Percentiles rank a stretch among this genome's conserved stretches.
These are phyloP conservation scores for Globisporangium nodosum DNA, from an alignment of 352 stramenopile species.

Conservation along the genomic window DNA sequence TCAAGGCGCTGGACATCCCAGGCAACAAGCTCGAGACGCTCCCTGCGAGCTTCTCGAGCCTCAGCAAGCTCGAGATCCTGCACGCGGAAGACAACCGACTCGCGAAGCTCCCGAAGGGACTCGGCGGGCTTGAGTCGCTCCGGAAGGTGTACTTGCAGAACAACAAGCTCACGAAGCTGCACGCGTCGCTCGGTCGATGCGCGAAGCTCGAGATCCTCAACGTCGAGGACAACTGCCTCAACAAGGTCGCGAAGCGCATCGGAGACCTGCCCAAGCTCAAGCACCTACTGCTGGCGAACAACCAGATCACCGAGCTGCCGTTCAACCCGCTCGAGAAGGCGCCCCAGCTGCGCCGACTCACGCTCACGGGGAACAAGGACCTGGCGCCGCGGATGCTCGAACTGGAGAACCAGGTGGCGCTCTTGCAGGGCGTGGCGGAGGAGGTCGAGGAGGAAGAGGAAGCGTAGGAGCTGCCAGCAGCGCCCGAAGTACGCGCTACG, in stretches of 20 bases:
- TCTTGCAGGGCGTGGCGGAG: conserved; percentile 41
- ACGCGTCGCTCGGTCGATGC: conserved; percentile 72
- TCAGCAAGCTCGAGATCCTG: conserved; percentile 73
- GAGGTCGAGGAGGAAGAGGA: conserved; percentile 44
- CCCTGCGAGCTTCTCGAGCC: conserved; percentile 58
- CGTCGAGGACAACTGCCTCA: conserved; percentile 75
- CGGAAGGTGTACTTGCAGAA: conserved; percentile 83
- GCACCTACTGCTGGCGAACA: conserved; percentile 82
- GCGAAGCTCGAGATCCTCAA: conserved; percentile 79
- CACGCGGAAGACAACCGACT: conserved; percentile 77
- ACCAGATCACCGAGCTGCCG: conserved; percentile 70
- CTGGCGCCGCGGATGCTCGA: conserved; percentile 48
- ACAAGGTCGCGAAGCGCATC: conserved; percentile 82
- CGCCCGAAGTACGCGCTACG: not conserved
- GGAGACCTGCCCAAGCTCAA: conserved; percentile 70
- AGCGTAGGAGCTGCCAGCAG: conserved; percentile 4
- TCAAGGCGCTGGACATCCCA: conserved; percentile 71
- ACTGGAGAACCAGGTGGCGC: conserved; percentile 56
- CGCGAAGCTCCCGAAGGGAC: conserved; percentile 66
- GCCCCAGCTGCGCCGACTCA: conserved; percentile 64
- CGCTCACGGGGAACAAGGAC: conserved; percentile 78
- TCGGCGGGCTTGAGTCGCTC: conserved; percentile 58
- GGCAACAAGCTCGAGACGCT: conserved; percentile 64
- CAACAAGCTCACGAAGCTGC: conserved; percentile 77
- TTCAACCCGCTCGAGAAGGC: conserved; percentile 77